Evolutionary conservation across 306 rosid species (phyloP).

Genomic region (Ammopiptanthus mongolicus): DNA sequence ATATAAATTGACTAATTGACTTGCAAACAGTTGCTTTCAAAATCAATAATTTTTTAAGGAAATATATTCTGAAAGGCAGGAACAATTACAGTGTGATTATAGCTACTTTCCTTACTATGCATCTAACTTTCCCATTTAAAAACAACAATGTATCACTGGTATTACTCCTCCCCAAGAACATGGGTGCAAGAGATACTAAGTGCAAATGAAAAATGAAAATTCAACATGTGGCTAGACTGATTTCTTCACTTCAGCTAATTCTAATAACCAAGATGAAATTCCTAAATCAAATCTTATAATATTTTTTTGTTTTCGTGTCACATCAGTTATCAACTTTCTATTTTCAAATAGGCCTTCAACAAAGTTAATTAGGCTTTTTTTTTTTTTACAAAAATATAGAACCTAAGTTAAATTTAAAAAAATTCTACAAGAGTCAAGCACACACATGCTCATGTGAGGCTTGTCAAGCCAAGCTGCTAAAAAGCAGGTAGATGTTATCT

Average conservation of each 20-base stretch:
- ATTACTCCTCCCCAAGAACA: background rate
- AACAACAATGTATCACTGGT: background rate
- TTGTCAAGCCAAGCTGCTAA: conserved; percentile 20
- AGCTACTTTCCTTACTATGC: background rate
- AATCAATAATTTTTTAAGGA: background rate
- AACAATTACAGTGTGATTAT: background rate
- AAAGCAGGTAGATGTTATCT: conserved; percentile 10
- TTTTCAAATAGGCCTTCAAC: conserved; percentile 1
- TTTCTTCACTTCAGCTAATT: background rate
- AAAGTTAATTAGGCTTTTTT: background rate
- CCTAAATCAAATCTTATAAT: background rate
- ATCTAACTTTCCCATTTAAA: background rate
- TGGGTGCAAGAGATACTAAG: background rate
- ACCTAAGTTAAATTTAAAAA: background rate
- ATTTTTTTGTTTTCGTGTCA: too few relatives aligned
- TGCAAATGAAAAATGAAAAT: background rate
- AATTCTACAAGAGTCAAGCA: conserved; percentile 9
- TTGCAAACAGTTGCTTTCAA: background rate
- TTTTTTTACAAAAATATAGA: background rate
- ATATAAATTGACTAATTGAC: background rate
- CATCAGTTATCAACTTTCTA: background rate
- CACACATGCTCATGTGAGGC: conserved; percentile 12
- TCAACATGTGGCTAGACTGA: background rate
- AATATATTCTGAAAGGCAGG: background rate
- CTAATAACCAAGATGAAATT: background rate